Evolutionary conservation across 2,329 filamentous ascomycete species (phyloP).

Genomic region (Ophiocordyceps polyrhachis-furcata): DNA sequence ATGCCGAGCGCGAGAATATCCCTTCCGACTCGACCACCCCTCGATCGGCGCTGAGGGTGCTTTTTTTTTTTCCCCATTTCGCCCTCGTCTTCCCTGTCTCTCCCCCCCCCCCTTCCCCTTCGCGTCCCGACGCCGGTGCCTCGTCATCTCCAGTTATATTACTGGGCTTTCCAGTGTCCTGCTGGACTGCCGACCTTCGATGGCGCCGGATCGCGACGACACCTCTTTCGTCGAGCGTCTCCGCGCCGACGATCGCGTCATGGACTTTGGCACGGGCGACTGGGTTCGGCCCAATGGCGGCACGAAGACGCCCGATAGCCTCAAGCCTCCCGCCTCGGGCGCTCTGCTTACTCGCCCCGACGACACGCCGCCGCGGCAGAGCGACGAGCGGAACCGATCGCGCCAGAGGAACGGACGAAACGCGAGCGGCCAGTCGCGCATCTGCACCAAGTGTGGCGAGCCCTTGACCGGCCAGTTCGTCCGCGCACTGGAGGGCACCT

Average conservation of each 20-base stretch:
- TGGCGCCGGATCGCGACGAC: constrained; percentile 29
- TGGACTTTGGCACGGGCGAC: constrained; percentile 13
- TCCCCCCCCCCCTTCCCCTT: neutral
- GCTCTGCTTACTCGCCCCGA: constrained; percentile 15
- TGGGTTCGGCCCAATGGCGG: constrained; percentile 19
- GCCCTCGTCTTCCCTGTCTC: no score
- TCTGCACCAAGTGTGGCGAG: constrained; percentile 77
- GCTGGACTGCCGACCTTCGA: constrained; percentile 12
- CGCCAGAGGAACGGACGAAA: constrained; percentile 33
- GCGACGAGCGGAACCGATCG: constrained; percentile 39
- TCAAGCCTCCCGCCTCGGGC: constrained; percentile 15
- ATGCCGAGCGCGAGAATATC: no score
- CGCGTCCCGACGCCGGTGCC: neutral
- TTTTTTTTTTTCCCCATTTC: no score
- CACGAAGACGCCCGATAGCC: constrained; percentile 17
- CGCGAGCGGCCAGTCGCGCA: constrained; percentile 40
- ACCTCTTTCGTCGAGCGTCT: constrained; percentile 10
- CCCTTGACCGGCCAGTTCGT: constrained; percentile 90
- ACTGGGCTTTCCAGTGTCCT: neutral
- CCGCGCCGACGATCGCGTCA: constrained; percentile 7
- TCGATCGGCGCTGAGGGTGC: no score
- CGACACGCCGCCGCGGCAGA: constrained; percentile 25
- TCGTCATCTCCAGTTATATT: neutral
- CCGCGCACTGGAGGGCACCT: constrained; percentile 79
- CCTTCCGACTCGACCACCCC: no score